phyloP scores from a whole-genome alignment of 1,284 basidiomycete species.

The Sanguinoderma infundibulare region DNA sequence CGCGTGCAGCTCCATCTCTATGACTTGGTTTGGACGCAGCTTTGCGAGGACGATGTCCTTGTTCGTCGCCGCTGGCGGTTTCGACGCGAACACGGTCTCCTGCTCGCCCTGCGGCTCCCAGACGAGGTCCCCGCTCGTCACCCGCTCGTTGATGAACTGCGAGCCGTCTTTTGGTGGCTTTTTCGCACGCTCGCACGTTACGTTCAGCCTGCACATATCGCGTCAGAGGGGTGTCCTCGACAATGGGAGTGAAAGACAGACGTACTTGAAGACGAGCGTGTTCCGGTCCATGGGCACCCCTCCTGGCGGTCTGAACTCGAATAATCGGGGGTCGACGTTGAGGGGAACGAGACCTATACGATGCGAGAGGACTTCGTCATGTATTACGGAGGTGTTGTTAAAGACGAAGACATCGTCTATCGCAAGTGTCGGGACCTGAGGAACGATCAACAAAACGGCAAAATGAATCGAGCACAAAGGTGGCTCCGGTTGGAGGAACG shows the following conservation, averaged over 20 bases:
- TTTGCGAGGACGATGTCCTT: slow-evolving; percentile 93
- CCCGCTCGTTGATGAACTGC: slow-evolving; percentile 34
- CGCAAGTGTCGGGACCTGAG: slow-evolving; percentile 88
- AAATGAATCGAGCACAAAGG: neutral
- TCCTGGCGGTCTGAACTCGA: neutral
- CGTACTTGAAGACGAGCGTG: neutral
- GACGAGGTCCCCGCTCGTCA: slow-evolving; percentile 80
- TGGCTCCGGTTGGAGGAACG: neutral
- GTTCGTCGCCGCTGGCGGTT: slow-evolving; percentile 75
- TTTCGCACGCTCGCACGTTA: neutral
- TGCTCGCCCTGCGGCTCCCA: slow-evolving; percentile 94
- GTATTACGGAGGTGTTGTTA: slow-evolving; percentile 56
- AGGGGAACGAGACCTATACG: neutral
- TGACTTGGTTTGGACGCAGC: slow-evolving; percentile 85
- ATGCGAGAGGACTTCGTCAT: neutral
- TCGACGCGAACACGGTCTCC: slow-evolving; percentile 50
- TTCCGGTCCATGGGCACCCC: neutral
- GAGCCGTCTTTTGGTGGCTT: neutral
- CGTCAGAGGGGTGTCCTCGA: neutral
- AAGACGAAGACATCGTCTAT: slow-evolving; percentile 94
- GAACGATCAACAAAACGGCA: neutral
- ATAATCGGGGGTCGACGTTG: neutral
- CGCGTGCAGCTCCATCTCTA: slow-evolving; percentile 90
- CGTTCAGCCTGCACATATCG: neutral
- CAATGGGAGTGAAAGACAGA: neutral